Evolutionary conservation across 2,329 filamentous ascomycete genomes (phyloP).

Genomic region (Verticillium dahliae): DNA sequence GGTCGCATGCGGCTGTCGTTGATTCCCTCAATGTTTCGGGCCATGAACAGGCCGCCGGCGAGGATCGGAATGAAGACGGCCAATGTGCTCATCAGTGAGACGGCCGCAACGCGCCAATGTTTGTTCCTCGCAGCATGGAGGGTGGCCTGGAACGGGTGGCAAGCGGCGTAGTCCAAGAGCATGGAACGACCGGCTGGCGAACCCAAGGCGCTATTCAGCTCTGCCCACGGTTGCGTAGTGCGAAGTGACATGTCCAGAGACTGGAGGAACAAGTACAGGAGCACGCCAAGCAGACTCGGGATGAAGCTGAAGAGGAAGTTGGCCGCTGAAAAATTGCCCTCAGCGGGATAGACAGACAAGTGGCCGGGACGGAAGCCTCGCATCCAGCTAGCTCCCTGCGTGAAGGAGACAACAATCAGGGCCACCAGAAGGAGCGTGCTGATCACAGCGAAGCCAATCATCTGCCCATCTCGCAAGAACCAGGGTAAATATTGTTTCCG

Average conservation of each 20-base stretch:
- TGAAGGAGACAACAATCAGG: slow-evolving; percentile 72
- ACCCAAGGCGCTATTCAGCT: slow-evolving; percentile 51
- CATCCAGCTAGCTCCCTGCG: slow-evolving; percentile 58
- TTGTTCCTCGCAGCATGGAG: slow-evolving; percentile 51
- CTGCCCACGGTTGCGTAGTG: slow-evolving; percentile 62
- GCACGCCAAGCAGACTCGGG: slow-evolving; percentile 59
- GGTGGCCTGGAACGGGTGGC: slow-evolving; percentile 54
- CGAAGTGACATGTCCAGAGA: slow-evolving; percentile 60
- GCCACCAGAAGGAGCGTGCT: slow-evolving; percentile 58
- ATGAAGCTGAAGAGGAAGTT: slow-evolving; percentile 84
- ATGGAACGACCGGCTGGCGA: slow-evolving; percentile 56
- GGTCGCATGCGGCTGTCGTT: slow-evolving; percentile 60
- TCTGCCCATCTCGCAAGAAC: slow-evolving; percentile 61
- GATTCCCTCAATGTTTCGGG: slow-evolving; percentile 48
- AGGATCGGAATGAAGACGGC: slow-evolving; percentile 61
- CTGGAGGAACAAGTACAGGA: slow-evolving; percentile 62
- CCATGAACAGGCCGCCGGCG: slow-evolving; percentile 67
- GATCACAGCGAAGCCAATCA: slow-evolving; percentile 60
- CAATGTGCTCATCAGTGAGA: slow-evolving; percentile 53
- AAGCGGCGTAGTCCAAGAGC: slow-evolving; percentile 64
- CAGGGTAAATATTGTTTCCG: slow-evolving; percentile 69
- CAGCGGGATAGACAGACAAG: slow-evolving; percentile 45
- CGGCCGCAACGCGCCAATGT: slow-evolving; percentile 59
- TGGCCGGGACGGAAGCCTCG: slow-evolving; percentile 68
- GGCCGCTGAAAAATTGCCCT: slow-evolving; percentile 69